Evolutionary conservation across 805 yeast genomes (phyloP).

Genomic region (Starmera pachycereana): DNA sequence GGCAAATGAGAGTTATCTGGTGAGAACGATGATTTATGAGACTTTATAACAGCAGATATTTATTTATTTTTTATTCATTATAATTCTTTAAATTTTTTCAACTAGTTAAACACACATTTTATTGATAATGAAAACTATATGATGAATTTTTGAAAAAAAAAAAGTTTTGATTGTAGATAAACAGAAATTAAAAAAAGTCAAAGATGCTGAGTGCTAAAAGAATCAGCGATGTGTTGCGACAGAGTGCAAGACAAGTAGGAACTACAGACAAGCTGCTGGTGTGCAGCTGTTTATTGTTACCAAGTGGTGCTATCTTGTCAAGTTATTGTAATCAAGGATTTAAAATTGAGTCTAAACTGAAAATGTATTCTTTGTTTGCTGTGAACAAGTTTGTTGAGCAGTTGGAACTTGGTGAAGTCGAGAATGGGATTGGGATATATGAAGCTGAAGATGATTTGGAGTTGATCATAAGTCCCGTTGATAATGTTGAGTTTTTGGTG

Average conservation of each 20-base stretch:
- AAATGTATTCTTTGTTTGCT: slow-evolving; percentile 12
- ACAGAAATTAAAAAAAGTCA: not conserved
- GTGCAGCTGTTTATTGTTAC: slow-evolving; percentile 9
- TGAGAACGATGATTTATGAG: slow-evolving; percentile 55
- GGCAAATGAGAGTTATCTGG: slow-evolving; percentile 69
- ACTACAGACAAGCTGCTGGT: slow-evolving; percentile 8
- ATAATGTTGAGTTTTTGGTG: slow-evolving; percentile 9
- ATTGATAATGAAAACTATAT: no score
- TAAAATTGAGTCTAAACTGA: slow-evolving; percentile 4
- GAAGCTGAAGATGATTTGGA: slow-evolving; percentile 1
- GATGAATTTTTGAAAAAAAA: no score
- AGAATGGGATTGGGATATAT: not conserved
- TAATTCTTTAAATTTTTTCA: not conserved
- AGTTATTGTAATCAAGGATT: not conserved
- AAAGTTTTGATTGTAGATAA: not conserved
- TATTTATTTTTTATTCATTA: not conserved
- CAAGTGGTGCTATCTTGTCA: slow-evolving; percentile 10
- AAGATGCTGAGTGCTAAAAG: slow-evolving; percentile 12
- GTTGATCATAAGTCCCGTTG: not conserved
- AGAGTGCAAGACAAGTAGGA: slow-evolving; percentile 7
- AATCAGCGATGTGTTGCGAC: slow-evolving; percentile 10
- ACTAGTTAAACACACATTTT: no score
- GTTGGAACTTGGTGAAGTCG: slow-evolving; percentile 3
- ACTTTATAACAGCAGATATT: slow-evolving; percentile 27
- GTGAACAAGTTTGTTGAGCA: slow-evolving; percentile 1